phyloP scores from a whole-genome alignment of 352 stramenopile species.

The Globisporangium cylindrosporum region DNA sequence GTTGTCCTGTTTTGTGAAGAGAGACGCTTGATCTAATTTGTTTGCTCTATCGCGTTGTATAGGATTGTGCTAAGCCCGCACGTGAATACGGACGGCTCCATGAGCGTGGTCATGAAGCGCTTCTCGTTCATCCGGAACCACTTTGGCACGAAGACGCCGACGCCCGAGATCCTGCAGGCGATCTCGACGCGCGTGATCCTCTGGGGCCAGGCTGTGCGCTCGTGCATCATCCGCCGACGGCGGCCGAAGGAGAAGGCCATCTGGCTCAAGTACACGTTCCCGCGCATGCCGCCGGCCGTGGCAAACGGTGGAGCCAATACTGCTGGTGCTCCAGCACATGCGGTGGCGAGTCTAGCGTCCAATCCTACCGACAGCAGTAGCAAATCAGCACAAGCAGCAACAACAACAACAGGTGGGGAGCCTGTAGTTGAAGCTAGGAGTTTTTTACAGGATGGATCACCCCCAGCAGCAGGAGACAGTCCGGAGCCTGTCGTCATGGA shows the following conservation, averaged over 20 bases:
- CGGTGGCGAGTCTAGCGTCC: too few relatives aligned
- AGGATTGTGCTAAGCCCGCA: constrained; percentile 41
- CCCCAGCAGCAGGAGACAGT: too few relatives aligned
- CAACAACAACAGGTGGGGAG: too few relatives aligned
- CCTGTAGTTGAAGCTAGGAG: too few relatives aligned
- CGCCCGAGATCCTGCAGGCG: constrained; percentile 49
- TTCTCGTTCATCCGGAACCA: constrained; percentile 73
- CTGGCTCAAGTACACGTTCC: constrained; percentile 41
- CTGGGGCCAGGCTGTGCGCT: constrained; percentile 57
- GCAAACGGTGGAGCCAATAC: background rate
- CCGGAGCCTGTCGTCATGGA: too few relatives aligned
- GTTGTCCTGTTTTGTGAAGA: background rate
- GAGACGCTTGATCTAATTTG: background rate
- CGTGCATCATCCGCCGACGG: constrained; percentile 43
- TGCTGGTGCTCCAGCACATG: background rate
- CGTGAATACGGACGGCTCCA: constrained; percentile 29
- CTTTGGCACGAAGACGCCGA: constrained; percentile 37
- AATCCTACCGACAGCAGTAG: too few relatives aligned
- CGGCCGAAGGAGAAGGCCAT: constrained; percentile 30
- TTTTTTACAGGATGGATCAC: too few relatives aligned
- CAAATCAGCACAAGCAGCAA: too few relatives aligned
- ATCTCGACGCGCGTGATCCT: constrained; percentile 67
- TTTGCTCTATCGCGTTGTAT: background rate
- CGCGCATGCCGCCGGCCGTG: constrained; percentile 9
- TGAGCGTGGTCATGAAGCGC: constrained; percentile 55